These are phyloP conservation scores for Corymbia calophylla DNA, from an alignment of 441 rosid genomes.

Conservation along the genomic window DNA sequence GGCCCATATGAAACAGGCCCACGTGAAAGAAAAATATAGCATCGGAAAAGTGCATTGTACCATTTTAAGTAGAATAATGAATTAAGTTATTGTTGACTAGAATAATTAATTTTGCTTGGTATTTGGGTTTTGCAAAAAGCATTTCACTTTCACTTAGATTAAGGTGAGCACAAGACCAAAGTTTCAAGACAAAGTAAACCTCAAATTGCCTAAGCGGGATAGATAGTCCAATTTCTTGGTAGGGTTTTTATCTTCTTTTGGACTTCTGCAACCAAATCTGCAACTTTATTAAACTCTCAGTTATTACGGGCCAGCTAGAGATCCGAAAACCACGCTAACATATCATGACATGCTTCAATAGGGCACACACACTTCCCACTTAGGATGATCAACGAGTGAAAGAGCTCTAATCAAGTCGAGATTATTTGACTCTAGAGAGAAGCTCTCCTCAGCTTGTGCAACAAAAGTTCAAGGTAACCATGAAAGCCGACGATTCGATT, in stretches of 20 bases:
- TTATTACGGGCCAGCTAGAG: background rate
- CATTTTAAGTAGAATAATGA: background rate
- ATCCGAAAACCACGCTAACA: background rate
- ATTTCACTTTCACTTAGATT: background rate
- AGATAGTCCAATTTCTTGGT: background rate
- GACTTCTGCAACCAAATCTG: background rate
- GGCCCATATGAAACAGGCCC: background rate
- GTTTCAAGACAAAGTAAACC: background rate
- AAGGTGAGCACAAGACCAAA: background rate
- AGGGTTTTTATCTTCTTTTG: background rate
- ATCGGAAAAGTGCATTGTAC: background rate
- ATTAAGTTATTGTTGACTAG: background rate
- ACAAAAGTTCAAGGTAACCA: background rate
- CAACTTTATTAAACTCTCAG: background rate
- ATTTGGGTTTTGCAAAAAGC: background rate
- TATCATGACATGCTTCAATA: background rate
- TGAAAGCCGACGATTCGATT: background rate
- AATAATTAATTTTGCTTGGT: background rate
- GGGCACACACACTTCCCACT: background rate
- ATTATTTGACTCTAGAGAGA: background rate
- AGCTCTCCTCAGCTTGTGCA: background rate
- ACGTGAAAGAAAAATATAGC: background rate
- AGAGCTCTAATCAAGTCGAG: background rate
- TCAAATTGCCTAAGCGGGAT: background rate
- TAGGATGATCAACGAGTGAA: background rate